Evolutionary conservation across 768 basidiomycete genomes (phyloP).

Genomic region (Dentipellis fragilis): DNA sequence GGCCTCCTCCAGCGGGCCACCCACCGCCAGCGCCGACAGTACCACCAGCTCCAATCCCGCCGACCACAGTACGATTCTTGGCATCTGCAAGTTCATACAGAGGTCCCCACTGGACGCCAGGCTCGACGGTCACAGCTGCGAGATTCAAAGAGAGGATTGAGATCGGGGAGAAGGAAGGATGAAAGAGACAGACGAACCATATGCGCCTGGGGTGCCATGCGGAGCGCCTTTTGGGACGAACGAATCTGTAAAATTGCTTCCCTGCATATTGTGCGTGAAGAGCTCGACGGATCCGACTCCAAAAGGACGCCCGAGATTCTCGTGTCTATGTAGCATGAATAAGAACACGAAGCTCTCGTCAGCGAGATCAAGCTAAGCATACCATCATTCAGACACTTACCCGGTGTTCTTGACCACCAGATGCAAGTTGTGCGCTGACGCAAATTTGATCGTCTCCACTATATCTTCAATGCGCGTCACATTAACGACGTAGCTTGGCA

Average conservation of each 20-base stretch:
- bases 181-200: neutral
- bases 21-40: slow-evolving; percentile 40
- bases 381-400: slow-evolving; percentile 3
- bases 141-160: no score
- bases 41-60: slow-evolving; percentile 29
- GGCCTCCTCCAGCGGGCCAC: slow-evolving; percentile 39
- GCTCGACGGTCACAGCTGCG: slow-evolving; percentile 22
- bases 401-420: slow-evolving; percentile 25
- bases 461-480: slow-evolving; percentile 9
- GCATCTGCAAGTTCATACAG: slow-evolving; percentile 30
- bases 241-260: neutral
- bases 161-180: no score
- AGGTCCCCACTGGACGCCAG: slow-evolving; percentile 38
- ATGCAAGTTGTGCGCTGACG: slow-evolving; percentile 24
- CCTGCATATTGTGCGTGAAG: neutral
- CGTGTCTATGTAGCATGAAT: neutral
- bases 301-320: neutral
- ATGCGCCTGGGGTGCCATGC: neutral
- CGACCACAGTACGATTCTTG: slow-evolving; percentile 32
- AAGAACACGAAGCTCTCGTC: neutral
- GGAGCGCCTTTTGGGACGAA: slow-evolving; percentile 16
- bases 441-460: slow-evolving; percentile 31
- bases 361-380: neutral
- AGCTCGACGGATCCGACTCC: neutral
- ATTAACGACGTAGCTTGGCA: neutral